phyloP scores from a whole-genome alignment of 2,329 filamentous ascomycete genomes.

The Sclerotinia nivalis region DNA sequence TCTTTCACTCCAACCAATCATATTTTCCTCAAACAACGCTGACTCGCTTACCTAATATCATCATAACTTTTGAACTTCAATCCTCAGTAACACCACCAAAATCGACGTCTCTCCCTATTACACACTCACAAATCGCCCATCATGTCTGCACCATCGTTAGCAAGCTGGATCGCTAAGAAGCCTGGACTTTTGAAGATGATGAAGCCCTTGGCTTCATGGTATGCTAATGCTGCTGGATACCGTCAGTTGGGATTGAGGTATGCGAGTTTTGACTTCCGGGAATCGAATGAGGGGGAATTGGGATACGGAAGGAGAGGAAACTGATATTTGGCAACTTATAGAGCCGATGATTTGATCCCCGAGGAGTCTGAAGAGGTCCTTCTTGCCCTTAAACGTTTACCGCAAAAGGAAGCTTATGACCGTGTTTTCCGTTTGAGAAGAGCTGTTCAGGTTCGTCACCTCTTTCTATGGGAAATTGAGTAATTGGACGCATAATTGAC shows the following conservation, averaged over 20 bases:
- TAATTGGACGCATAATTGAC: constrained; percentile 26
- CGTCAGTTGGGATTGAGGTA: constrained; percentile 90
- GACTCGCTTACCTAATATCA: constrained; percentile 21
- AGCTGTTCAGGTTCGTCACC: constrained; percentile 73
- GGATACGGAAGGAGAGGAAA: constrained; percentile 15
- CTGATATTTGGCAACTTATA: constrained; percentile 46
- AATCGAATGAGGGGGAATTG: background rate
- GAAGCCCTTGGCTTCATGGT: constrained; percentile 84
- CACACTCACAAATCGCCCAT: constrained; percentile 25
- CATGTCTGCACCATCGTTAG: constrained; percentile 55
- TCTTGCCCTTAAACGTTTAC: constrained; percentile 85
- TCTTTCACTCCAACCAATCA: constrained; percentile 7
- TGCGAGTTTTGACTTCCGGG: constrained; percentile 33
- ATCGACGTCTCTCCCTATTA: background rate
- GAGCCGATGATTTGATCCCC: constrained; percentile 90
- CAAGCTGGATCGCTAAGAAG: constrained; percentile 76
- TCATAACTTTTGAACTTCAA: constrained; percentile 22
- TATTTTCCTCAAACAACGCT: background rate
- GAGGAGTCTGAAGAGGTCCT: constrained; percentile 89
- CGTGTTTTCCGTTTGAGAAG: constrained; percentile 96
- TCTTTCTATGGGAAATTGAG: background rate
- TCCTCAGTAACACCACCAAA: constrained; percentile 26
- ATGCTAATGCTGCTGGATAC: constrained; percentile 86
- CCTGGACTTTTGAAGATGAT: constrained; percentile 82
- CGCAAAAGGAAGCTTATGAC: constrained; percentile 89